Evolutionary conservation across 306 rosid species (phyloP).

Genomic region (Vachellia pachyceras): DNA sequence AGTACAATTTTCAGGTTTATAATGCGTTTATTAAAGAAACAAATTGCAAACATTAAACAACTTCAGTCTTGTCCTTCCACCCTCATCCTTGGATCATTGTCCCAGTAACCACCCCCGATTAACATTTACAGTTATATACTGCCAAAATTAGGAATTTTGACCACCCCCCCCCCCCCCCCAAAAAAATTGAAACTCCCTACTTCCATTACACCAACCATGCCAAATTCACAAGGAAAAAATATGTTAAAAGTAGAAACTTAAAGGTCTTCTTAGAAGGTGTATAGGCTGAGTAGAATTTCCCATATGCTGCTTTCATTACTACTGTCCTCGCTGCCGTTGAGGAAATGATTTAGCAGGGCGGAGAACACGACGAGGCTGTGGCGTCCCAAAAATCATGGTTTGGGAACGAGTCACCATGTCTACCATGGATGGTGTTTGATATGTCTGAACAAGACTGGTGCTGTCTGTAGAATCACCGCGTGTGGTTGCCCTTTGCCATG

Average conservation of each 20-base stretch:
- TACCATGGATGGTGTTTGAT: slow-evolving; percentile 93
- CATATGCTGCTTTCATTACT: slow-evolving; percentile 18
- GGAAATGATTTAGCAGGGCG: slow-evolving; percentile 74
- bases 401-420: slow-evolving; percentile 92
- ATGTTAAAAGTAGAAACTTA: slow-evolving; percentile 38
- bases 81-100: slow-evolving; percentile 37
- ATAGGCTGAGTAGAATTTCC: slow-evolving; percentile 41
- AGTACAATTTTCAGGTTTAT: neutral
- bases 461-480: slow-evolving; percentile 88
- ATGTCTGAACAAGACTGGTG: slow-evolving; percentile 73
- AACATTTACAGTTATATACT: slow-evolving; percentile 51
- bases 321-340: slow-evolving; percentile 53
- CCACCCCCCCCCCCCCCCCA: too few relatives aligned
- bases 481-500: slow-evolving; percentile 96
- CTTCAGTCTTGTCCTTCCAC: slow-evolving; percentile 19
- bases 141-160: slow-evolving; percentile 52
- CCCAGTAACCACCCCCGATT: slow-evolving; percentile 44
- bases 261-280: slow-evolving; percentile 39
- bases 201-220: slow-evolving; percentile 48
- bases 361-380: slow-evolving; percentile 54
- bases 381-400: slow-evolving; percentile 62
- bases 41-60: neutral
- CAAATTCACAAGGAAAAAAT: slow-evolving; percentile 32
- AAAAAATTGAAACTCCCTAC: slow-evolving; percentile 46
- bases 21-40: neutral